Base-by-base conservation (phyloP, 2,329 filamentous ascomycete genomes). In the Aspergillus quadricinctus region DNA sequence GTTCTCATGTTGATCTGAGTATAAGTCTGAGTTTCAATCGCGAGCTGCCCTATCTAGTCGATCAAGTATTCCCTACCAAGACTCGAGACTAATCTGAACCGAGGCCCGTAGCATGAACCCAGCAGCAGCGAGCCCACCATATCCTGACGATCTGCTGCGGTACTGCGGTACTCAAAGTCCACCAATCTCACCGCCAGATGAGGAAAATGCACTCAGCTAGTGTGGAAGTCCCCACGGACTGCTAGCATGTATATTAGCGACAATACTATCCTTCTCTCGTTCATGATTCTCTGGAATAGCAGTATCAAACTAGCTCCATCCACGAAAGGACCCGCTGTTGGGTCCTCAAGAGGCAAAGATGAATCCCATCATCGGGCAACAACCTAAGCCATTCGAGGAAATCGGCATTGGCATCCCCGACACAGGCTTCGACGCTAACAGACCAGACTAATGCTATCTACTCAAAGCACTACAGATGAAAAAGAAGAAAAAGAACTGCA, bases 321-420 rank as follows among this genome's bases (percentile, higher is more conserved):
- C 11, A 21, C 19, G 23, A 23, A 14, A 17, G 59, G 59, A 56
- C 58, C 62, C 58, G 57, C 60, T 53, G 55, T 66, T 69, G 64
- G 65, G 65, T 64, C 55, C 48, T 53, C 50, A 51, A 54, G 48
- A 62, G 61, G 59, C 59, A 63, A 59, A 62, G 59, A 64, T 52
- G 45, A 65, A 63, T 48, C 40, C 43, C 50, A 52, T 49, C 49
- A 41, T 49, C 57, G 41, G 56, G 55, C 50, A 48, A 54, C 56
- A 60, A 53, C 48, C 48, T 50, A 58, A 57, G 29, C 54, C 58
- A 52, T 21, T 51, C 31, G 8, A 46, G 43, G n/a, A 45, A 23
- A 4, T 14, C 6, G 23, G 43, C 11, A 23, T 21, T 43, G 6
- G 40, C 21, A 21, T 11, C 40, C n/a, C n/a, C n/a, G n/a, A 19